Conservation (phyloP, 805 yeast species). For the Kregervanrija fluxuum region DNA sequence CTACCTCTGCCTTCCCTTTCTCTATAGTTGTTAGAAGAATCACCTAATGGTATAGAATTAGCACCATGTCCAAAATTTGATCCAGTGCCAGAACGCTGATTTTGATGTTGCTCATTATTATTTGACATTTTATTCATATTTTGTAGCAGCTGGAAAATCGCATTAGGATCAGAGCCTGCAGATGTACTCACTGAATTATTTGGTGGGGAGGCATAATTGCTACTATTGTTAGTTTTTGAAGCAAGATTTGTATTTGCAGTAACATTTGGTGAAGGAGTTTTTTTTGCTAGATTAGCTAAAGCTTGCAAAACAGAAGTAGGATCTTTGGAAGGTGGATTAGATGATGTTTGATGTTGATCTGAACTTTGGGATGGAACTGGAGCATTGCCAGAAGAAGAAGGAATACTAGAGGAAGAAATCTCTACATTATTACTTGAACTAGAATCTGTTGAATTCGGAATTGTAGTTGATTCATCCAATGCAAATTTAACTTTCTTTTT, state of each 20-base stretch:
- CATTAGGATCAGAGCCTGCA: conserved; percentile 28
- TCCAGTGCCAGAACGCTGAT: conserved; percentile 15
- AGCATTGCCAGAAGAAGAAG: background rate
- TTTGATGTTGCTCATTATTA: conserved; percentile 9
- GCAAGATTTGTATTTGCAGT: conserved; percentile 24
- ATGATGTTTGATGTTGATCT: background rate
- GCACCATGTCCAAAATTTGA: conserved; percentile 18
- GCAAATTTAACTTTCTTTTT: conserved; percentile 25
- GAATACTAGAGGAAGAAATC: conserved; percentile 8
- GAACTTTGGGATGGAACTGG: conserved; percentile 5
- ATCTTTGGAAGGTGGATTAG: conserved; percentile 30
- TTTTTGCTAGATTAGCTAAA: conserved; percentile 53
- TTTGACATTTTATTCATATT: conserved; percentile 34
- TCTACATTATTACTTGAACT: background rate
- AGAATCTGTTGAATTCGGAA: background rate
- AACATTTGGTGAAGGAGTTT: conserved; percentile 29
- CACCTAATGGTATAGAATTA: conserved; percentile 3
- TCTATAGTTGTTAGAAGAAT: conserved; percentile 21
- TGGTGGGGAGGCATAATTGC: conserved; percentile 1
- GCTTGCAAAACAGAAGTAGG: conserved; percentile 66
- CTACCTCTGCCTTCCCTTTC: conserved; percentile 23
- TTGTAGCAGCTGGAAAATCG: conserved; percentile 46
- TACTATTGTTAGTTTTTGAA: conserved; percentile 8
- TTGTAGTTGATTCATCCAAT: conserved; percentile 3
- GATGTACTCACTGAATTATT: conserved; percentile 7